Evolutionary conservation across 2,329 filamentous ascomycete genomes (phyloP), one percentile per base, ranked within the genome.

Genomic region (Venturia nashicola): DNA sequence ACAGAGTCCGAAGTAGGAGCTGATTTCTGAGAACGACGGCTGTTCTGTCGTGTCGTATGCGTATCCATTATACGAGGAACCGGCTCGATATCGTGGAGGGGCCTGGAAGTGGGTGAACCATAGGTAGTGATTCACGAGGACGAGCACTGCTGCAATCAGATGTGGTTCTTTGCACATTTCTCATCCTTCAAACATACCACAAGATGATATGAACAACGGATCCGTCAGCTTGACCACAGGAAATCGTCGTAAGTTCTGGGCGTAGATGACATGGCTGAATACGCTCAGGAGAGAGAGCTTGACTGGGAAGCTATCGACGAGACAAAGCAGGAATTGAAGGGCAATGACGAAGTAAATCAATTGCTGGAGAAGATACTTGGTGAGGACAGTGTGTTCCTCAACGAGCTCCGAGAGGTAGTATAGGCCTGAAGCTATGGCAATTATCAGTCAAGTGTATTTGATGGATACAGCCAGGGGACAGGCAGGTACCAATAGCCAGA

Each of bases 341-440:
- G 71, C 82, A 66, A 97, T 87, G 68, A 96, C 85, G 67, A 78
- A 79, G 78, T 96, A 96, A 71, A 97, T 97, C 64, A 97, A 80
- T 51, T 85, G 86, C 42, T 84, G 88, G 62, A 99, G 81, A n/a
- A 97, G 79, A 65, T 88, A 90, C 74, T 96, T 96, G 14, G 92
- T 89, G 67, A 96, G 77, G 12, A 97, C 93, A 4, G 93, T 97
- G 73, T 99, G 93, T 76, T 99, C 94, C 77, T 99, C 94, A 66
- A 99, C 94, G 16, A 97, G 86, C 76, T 99, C 94, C 32, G 93
- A 97, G 63, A 99, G 87, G 75, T 99, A 99, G 79, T 99, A 99
- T 34, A 99, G 86, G 44, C 94, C 94, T n/a, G 91, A 97, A 46
- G 94, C 94, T 90, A 57, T 57, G 27, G 54, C 27, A 51, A 8